Evolutionary conservation across 2,329 filamentous ascomycete species (phyloP).

Genomic region (Huntiella abstrusa): DNA sequence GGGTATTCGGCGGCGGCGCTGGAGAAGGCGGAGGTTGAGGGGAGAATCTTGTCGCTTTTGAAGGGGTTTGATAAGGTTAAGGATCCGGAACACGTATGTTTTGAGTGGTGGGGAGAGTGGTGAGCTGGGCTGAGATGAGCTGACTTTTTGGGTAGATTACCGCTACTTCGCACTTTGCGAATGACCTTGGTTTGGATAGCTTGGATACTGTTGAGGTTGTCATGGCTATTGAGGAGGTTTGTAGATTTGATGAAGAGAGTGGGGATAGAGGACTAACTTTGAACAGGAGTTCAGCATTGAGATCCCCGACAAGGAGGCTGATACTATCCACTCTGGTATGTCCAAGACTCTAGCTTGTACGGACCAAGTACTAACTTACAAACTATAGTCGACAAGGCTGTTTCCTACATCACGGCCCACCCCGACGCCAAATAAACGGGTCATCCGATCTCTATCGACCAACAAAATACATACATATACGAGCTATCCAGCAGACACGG

Average conservation of each 20-base stretch:
- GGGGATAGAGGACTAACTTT: not conserved
- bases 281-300: constrained; percentile 61
- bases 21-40: constrained; percentile 68
- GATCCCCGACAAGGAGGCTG: constrained; percentile 94
- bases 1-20: constrained; percentile 76
- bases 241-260: constrained; percentile 14
- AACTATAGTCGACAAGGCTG: constrained; percentile 66
- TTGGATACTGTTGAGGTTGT: constrained; percentile 98
- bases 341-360: constrained; percentile 11
- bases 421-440: constrained; percentile 57
- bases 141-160: constrained; percentile 43
- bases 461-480: no score
- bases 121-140: not conserved
- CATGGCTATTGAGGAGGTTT: constrained; percentile 97
- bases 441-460: not conserved
- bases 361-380: not conserved
- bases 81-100: constrained; percentile 41
- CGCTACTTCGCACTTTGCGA: constrained; percentile 72
- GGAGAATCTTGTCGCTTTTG: constrained; percentile 78
- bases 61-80: constrained; percentile 93
- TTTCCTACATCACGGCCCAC: constrained; percentile 83
- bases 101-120: not conserved
- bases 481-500: no score
- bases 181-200: constrained; percentile 91
- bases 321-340: constrained; percentile 84